Conservation (phyloP, 495 filamentous ascomycete genomes). For the Pyrenula massariospora region DNA sequence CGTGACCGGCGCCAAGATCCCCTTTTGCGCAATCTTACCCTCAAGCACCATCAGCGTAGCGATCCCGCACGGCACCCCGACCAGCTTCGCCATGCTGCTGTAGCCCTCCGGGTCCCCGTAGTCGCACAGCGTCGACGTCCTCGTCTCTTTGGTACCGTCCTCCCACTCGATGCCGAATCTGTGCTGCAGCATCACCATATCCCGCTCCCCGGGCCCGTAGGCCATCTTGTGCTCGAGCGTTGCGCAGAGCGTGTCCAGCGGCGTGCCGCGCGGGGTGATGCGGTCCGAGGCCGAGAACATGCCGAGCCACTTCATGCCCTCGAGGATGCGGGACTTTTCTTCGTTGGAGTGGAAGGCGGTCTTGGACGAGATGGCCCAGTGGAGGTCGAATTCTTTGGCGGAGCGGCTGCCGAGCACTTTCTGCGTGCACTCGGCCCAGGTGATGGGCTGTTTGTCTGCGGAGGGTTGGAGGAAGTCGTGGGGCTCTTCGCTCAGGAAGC, state of each 20-base stretch:
- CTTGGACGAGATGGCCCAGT: conserved; percentile 63
- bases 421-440: conserved; percentile 74
- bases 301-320: conserved; percentile 75
- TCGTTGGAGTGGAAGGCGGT: conserved; percentile 55
- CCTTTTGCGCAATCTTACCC: conserved; percentile 63
- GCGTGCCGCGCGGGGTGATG: conserved; percentile 66
- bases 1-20: conserved; percentile 73
- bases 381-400: conserved; percentile 50
- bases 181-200: conserved; percentile 84
- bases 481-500: conserved; percentile 63
- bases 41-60: conserved; percentile 76
- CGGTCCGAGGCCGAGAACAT: conserved; percentile 64
- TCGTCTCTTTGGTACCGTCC: conserved; percentile 43
- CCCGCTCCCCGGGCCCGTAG: conserved; percentile 73
- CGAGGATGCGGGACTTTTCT: conserved; percentile 66
- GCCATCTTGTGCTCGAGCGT: conserved; percentile 87
- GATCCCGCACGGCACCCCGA: conserved; percentile 49
- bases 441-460: conserved; percentile 36
- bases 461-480: conserved; percentile 34
- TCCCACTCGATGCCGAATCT: conserved; percentile 77
- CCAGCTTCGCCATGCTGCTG: conserved; percentile 81
- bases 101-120: conserved; percentile 78
- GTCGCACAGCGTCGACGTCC: conserved; percentile 72
- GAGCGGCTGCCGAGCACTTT: conserved; percentile 59
- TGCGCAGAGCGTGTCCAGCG: conserved; percentile 81